Percentiles rank a stretch among this genome's conserved stretches.
These are phyloP conservation scores for Narthecium ossifragum DNA, from an alignment of 106 monocot species.

Conservation along the genomic window DNA sequence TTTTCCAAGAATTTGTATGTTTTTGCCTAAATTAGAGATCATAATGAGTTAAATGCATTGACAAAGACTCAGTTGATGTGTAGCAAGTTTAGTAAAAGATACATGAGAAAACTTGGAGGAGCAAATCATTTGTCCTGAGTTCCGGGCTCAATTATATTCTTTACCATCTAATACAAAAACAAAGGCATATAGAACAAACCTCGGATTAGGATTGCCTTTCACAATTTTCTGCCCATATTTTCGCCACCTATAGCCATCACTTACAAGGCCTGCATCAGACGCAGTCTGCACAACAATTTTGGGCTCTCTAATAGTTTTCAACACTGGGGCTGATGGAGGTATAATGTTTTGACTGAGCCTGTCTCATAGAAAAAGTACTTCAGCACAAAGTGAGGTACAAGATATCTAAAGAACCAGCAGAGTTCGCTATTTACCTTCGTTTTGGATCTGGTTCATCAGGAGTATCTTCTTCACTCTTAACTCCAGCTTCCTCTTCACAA, in stretches of 20 bases:
- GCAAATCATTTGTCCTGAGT: no score
- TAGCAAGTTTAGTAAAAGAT: no score
- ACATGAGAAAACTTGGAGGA: no score
- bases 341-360: slow-evolving; percentile 40
- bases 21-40: no score
- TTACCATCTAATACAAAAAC: no score
- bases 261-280: slow-evolving; percentile 28
- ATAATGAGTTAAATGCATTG: no score
- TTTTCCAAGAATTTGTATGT: no score
- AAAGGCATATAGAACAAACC: slow-evolving; percentile 55
- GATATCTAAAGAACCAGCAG: background rate
- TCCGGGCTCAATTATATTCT: no score
- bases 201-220: slow-evolving; percentile 92
- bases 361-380: slow-evolving; percentile 3
- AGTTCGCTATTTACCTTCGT: slow-evolving; percentile 45
- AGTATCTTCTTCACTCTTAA: slow-evolving; percentile 36
- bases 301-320: slow-evolving; percentile 60
- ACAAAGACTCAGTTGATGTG: no score
- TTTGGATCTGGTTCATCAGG: slow-evolving; percentile 58
- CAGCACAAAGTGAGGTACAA: background rate
- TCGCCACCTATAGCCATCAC: slow-evolving; percentile 96
- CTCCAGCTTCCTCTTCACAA: slow-evolving; percentile 71
- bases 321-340: slow-evolving; percentile 24
- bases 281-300: slow-evolving; percentile 63
- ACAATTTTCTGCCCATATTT: slow-evolving; percentile 97